Conservation (phyloP, 1,284 basidiomycete species). For the Trichosporon sp. region DNA sequence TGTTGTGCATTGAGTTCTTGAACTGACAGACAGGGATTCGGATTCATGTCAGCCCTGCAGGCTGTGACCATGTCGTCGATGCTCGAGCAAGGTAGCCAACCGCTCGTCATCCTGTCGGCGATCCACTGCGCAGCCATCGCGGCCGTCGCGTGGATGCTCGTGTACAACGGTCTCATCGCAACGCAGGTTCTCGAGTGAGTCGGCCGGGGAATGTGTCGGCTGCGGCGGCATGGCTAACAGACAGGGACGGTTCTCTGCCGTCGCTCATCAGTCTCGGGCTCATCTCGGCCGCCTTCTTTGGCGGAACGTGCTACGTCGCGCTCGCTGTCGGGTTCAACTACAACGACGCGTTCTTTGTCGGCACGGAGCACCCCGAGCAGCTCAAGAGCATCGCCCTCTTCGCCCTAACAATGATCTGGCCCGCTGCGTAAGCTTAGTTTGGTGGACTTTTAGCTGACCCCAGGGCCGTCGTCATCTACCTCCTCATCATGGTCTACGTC, state of each 20-base stretch:
- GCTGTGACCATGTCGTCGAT: slow-evolving; percentile 71
- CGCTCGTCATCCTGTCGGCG: slow-evolving; percentile 66
- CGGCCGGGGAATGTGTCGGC: not conserved
- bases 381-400: slow-evolving; percentile 68
- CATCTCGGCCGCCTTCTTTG: slow-evolving; percentile 62
- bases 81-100: slow-evolving; percentile 60
- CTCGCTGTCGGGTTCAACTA: slow-evolving; percentile 68
- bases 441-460: not conserved
- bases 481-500: slow-evolving; percentile 68
- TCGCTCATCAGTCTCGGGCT: slow-evolving; percentile 53
- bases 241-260: slow-evolving; percentile 62
- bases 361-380: slow-evolving; percentile 40
- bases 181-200: slow-evolving; percentile 60
- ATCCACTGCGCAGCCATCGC: slow-evolving; percentile 65
- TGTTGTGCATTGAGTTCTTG: not conserved
- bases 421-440: slow-evolving; percentile 59
- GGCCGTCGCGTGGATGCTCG: slow-evolving; percentile 68
- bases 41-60: slow-evolving; percentile 68
- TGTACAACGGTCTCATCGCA: slow-evolving; percentile 72
- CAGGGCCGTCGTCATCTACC: slow-evolving; percentile 64
- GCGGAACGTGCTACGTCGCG: slow-evolving; percentile 67
- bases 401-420: slow-evolving; percentile 76
- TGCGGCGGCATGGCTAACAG: not conserved
- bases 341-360: slow-evolving; percentile 59
- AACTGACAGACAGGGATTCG: slow-evolving; percentile 54